A percentile compares a stretch with the other conserved stretches of the same genome.
These are phyloP conservation scores for Daldinia sp. DNA, from an alignment of 2,329 filamentous ascomycete genomes.

Conservation along the genomic window DNA sequence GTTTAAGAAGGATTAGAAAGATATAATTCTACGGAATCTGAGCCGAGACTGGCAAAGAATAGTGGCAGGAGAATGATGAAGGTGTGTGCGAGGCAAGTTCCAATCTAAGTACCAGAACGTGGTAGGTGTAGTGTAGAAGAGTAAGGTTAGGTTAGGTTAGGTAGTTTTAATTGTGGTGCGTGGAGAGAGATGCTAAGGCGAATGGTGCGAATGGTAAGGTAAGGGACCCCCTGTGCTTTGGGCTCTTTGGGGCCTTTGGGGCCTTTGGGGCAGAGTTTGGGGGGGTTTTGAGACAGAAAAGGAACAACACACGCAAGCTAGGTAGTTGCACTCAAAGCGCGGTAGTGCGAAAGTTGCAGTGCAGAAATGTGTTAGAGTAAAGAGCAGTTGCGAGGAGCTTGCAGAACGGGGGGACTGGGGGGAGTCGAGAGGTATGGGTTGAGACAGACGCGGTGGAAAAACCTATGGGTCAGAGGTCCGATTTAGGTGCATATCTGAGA, in stretches of 20 bases:
- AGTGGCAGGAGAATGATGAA: conserved; percentile 30
- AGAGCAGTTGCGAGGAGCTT: conserved; percentile 33
- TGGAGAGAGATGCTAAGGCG: conserved; percentile 10
- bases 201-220: not conserved
- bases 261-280: conserved; percentile 3
- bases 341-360: conserved; percentile 5
- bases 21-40: conserved; percentile 44
- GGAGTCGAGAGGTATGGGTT: conserved; percentile 42
- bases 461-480: conserved; percentile 40
- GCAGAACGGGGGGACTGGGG: conserved; percentile 38
- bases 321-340: not conserved
- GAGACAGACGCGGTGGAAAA: conserved; percentile 42
- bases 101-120: conserved; percentile 29
- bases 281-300: not conserved
- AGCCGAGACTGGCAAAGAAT: conserved; percentile 41
- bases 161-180: conserved; percentile 3
- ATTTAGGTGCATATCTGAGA: conserved; percentile 43
- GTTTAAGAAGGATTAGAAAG: conserved; percentile 21
- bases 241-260: conserved; percentile 26
- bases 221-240: conserved; percentile 24
- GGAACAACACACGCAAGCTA: conserved; percentile 2
- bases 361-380: conserved; percentile 11
- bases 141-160: not conserved
- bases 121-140: conserved; percentile 15
- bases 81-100: conserved; percentile 4